Evolutionary conservation across 495 filamentous ascomycete genomes (phyloP), one percentile per base, ranked within the genome.

Genomic region (Penicillium cinerascens): DNA sequence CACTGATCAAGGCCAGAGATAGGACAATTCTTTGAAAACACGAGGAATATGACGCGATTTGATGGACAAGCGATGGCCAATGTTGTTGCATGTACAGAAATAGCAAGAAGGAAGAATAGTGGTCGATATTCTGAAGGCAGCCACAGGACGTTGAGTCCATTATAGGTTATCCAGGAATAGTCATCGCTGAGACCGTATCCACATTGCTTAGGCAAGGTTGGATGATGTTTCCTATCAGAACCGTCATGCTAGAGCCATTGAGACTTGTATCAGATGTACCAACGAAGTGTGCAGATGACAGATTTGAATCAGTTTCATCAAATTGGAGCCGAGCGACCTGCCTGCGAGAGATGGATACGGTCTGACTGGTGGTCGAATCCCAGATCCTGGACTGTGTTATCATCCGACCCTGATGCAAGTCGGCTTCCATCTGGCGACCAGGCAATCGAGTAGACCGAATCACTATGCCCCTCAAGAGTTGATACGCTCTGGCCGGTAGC

Each of bases 61-160:
- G 49, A 51, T n/a, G 48, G 22, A 44, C 40, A 44, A 18, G 16
- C 40, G 11, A 51, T 37, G 11, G 49, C 49, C n/a, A 51, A 0
- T 3, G 11, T 51, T 6, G 40, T 39, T 43, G 10, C n/a, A n/a
- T n/a, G n/a, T n/a, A n/a, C 25, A 44, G 29, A 51, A 0, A 51
- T 51, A 51, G 29, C 27, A 44, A 51, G 44, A 10, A 23, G 17
- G 26, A 27, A 51, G 6, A 9, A 0, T 2, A n/a, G 0, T 8
- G 44, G 44, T 17, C 58, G 64, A 51, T 67, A 61, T 42, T 60
- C 51, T 2, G 36, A 18, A 42, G 60, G 60, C 44, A 66, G 44
- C 59, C 63, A 63, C 2, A 63, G 35, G 26, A 51, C 3, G 20
- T 50, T 54, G 23, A 43, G 1, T 10, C 49, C 50, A 18, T 56